Conservation (phyloP, 495 filamentous ascomycete species). For the Neurospora sp. region DNA sequence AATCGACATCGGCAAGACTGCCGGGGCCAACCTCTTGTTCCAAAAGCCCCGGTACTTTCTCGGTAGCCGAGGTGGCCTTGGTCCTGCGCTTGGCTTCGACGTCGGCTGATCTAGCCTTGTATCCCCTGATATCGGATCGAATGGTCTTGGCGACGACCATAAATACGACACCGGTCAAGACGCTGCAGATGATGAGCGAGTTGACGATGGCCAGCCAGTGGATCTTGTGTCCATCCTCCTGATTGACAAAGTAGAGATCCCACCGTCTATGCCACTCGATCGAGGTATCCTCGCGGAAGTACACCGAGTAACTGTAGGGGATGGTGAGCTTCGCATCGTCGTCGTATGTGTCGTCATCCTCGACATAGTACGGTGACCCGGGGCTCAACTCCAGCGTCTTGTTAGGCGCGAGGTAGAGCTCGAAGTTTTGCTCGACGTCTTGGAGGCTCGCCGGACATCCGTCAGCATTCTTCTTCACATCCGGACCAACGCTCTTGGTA, state of each 20-base stretch:
- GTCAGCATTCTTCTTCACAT: constrained; percentile 41
- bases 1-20: constrained; percentile 48
- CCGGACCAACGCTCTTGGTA: constrained; percentile 67
- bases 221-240: constrained; percentile 72
- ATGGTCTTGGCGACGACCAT: constrained; percentile 81
- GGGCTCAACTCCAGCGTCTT: constrained; percentile 41
- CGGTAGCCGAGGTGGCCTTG: constrained; percentile 31
- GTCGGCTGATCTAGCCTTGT: constrained; percentile 33
- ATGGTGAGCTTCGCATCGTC: constrained; percentile 65
- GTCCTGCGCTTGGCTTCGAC: constrained; percentile 23
- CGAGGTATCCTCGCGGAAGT: constrained; percentile 74
- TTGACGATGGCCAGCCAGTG: constrained; percentile 93
- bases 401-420: constrained; percentile 57
- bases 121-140: constrained; percentile 66
- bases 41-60: constrained; percentile 39
- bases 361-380: constrained; percentile 46
- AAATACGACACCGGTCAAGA: constrained; percentile 73
- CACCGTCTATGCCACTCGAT: constrained; percentile 83
- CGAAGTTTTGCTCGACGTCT: constrained; percentile 50
- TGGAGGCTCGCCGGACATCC: constrained; percentile 62
- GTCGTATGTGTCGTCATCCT: constrained; percentile 42
- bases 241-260: constrained; percentile 90
- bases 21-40: constrained; percentile 52
- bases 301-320: constrained; percentile 87
- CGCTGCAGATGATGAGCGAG: constrained; percentile 74